phyloP scores from a whole-genome alignment of 208 protist genomes.

The Trypanosoma avium region DNA sequence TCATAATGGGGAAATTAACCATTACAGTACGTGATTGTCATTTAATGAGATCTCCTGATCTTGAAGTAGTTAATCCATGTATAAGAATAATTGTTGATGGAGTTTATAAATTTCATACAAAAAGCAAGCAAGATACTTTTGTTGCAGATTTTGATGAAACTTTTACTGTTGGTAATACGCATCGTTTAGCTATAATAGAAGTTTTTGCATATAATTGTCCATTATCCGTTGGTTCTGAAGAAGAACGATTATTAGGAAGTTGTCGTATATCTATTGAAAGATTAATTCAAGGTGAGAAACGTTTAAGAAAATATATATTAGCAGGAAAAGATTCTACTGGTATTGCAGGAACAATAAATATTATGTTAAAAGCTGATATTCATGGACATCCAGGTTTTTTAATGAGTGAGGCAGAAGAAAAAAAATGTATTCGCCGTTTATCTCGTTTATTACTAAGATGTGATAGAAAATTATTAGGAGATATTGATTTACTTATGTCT shows the following conservation, averaged over 20 bases:
- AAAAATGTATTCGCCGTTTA: conserved; percentile 43
- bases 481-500: conserved; percentile 69
- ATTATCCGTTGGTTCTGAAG: background rate
- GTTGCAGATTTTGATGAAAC: conserved; percentile 51
- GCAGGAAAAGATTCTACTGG: conserved; percentile 32
- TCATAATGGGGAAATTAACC: conserved; percentile 55
- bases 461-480: conserved; percentile 44
- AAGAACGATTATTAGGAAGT: conserved; percentile 49
- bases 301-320: conserved; percentile 41
- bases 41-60: conserved; percentile 35
- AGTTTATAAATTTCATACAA: conserved; percentile 70
- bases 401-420: conserved; percentile 43
- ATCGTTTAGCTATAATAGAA: conserved; percentile 74
- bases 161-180: conserved; percentile 78
- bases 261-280: conserved; percentile 70
- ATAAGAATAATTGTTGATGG: conserved; percentile 65
- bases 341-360: conserved; percentile 61
- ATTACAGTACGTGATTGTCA: conserved; percentile 58
- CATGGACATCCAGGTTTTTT: conserved; percentile 42
- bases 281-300: conserved; percentile 49
- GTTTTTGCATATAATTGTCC: conserved; percentile 51
- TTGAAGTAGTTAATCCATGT: conserved; percentile 40
- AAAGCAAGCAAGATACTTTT: conserved; percentile 40
- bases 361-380: conserved; percentile 65
- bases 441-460: conserved; percentile 60